Conservation (phyloP, 2,329 filamentous ascomycete species). For the Microsporum audouinii region DNA sequence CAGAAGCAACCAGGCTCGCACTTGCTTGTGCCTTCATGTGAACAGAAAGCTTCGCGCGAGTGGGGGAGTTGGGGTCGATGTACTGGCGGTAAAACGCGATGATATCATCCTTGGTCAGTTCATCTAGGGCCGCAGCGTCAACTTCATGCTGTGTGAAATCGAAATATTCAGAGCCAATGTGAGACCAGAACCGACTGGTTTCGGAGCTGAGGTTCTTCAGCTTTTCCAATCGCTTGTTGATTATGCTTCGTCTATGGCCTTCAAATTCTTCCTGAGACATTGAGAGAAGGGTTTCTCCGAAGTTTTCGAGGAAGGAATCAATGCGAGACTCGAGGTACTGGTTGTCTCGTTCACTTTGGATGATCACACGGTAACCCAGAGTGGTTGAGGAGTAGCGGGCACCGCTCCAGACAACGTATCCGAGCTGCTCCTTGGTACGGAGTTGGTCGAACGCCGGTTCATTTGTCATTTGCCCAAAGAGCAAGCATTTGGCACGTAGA, state of each 20-base stretch:
- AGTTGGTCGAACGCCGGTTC: slow-evolving; percentile 92
- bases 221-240: slow-evolving; percentile 80
- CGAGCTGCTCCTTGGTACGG: slow-evolving; percentile 91
- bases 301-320: slow-evolving; percentile 65
- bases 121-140: slow-evolving; percentile 64
- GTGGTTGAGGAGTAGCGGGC: slow-evolving; percentile 61
- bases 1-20: slow-evolving; percentile 31
- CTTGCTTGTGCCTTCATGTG: slow-evolving; percentile 66
- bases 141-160: slow-evolving; percentile 75
- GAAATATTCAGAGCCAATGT: slow-evolving; percentile 75
- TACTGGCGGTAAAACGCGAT: slow-evolving; percentile 64
- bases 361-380: slow-evolving; percentile 75
- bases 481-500: slow-evolving; percentile 62
- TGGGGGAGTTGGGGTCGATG: slow-evolving; percentile 61
- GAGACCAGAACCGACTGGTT: slow-evolving; percentile 67
- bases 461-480: slow-evolving; percentile 81
- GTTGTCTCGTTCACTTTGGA: slow-evolving; percentile 81
- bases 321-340: slow-evolving; percentile 79
- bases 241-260: slow-evolving; percentile 75
- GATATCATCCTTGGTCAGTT: slow-evolving; percentile 68
- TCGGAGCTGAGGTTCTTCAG: slow-evolving; percentile 85
- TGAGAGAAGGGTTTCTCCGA: slow-evolving; percentile 52
- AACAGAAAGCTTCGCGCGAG: slow-evolving; percentile 71
- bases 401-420: slow-evolving; percentile 89
- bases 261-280: slow-evolving; percentile 83